These are phyloP conservation scores for Paramyrothecium sp. DNA, from an alignment of 2,329 filamentous ascomycete genomes.

Conservation along the genomic window DNA sequence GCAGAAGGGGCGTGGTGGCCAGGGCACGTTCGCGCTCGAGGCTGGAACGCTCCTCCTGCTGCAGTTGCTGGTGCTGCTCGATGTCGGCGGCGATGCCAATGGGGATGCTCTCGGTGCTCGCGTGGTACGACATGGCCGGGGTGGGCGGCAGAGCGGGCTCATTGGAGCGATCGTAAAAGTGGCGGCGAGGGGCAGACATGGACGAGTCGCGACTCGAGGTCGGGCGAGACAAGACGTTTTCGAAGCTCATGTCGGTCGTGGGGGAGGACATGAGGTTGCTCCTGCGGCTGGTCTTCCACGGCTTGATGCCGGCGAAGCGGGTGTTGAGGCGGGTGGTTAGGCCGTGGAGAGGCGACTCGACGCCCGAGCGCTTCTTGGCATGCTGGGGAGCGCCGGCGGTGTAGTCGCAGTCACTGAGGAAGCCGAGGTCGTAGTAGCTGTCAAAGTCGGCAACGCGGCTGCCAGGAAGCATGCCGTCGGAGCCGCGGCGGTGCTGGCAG, in stretches of 20 bases:
- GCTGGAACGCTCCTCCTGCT: constrained; percentile 39
- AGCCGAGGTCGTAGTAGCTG: constrained; percentile 65
- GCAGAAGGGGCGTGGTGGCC: constrained; percentile 80
- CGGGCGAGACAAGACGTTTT: constrained; percentile 69
- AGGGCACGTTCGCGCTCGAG: constrained; percentile 58
- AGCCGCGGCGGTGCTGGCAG: constrained; percentile 54
- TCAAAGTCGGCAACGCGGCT: constrained; percentile 42
- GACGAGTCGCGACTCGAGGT: constrained; percentile 78
- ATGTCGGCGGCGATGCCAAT: constrained; percentile 45
- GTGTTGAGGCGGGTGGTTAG: constrained; percentile 66
- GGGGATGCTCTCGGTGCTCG: constrained; percentile 55
- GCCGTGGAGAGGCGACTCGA: constrained; percentile 59
- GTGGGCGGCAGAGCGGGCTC: constrained; percentile 59
- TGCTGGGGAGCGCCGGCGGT: constrained; percentile 37
- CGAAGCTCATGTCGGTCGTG: constrained; percentile 80
- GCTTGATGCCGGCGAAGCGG: constrained; percentile 52
- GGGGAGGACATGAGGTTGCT: constrained; percentile 53
- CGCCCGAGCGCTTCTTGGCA: constrained; percentile 55
- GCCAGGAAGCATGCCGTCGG: constrained; percentile 35
- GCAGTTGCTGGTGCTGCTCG: constrained; percentile 21
- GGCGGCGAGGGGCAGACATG: constrained; percentile 61
- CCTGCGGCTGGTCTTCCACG: constrained; percentile 47
- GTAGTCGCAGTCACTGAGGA: constrained; percentile 63
- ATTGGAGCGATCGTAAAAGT: constrained; percentile 38
- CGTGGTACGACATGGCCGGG: constrained; percentile 62